Base-by-base conservation (phyloP, 2,329 filamentous ascomycete species). In the Diaporthe aspalathi region DNA sequence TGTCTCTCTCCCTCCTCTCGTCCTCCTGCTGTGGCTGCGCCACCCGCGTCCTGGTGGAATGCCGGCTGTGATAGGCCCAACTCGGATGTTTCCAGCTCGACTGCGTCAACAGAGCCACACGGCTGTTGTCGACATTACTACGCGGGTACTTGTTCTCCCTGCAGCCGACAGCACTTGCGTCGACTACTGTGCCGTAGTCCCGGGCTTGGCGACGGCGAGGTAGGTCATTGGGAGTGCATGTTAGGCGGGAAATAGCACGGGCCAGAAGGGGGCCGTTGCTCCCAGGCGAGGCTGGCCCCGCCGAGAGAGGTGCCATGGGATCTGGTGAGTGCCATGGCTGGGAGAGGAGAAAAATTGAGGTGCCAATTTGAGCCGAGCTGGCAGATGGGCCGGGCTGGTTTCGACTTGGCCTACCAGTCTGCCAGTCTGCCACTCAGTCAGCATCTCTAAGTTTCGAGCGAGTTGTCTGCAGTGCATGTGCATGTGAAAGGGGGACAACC, bases 1-100 rank as follows among this genome's bases (percentile, higher is more conserved):
- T 65, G 45, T 11, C 60, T 50, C 27, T 38, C 20, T 22, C 45
- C 38, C 40, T 45, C 24, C 57, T 16, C 24, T 50, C 45, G 29
- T 38, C 24, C 45, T 17, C 45, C 24, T 60, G 22, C 20, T 38
- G 60, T 24, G 45, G 60, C 60, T 65, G 60, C 60, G 60, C 60
- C 60, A 65, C 60, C 45, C n/a, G 60, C 32, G 45, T 50, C n/a
- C 45, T 65, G 60, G 17, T 65, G 60, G 60, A 65, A 65, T 65
- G 43, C 7, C 60, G 38, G 20, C 45, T 27, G 60, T 38, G 60
- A 63, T 63, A 50, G 60, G 60, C 60, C n/a, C 35, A 9, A n/a
- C 27, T 49, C 20, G 20, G 60, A 50, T 45, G 60, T 14, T 38
- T 50, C 60, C 45, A 65, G 60, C 60, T 65, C 22, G 20, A 50